phyloP scores from a whole-genome alignment of 441 rosid species.

The Corymbia calophylla region DNA sequence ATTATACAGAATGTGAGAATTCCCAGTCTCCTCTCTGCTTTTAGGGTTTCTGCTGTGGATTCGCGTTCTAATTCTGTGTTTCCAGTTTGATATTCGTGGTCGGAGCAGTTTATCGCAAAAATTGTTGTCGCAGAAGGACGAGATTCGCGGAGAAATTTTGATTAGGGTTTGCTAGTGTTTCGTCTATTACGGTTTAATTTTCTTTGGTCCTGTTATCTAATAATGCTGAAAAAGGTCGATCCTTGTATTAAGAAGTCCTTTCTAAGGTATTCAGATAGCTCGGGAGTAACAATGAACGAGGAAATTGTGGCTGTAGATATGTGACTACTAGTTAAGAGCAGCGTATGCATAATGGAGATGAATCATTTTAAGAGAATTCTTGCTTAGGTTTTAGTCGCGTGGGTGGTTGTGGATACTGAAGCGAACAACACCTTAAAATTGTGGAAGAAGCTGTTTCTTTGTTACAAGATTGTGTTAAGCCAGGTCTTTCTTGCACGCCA shows the following conservation, averaged over 20 bases:
- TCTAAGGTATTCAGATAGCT: neutral
- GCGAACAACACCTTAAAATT: neutral
- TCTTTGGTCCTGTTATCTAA: neutral
- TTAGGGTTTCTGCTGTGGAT: conserved; percentile 10
- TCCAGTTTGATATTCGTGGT: neutral
- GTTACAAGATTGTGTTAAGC: neutral
- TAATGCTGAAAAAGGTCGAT: neutral
- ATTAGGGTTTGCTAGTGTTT: neutral
- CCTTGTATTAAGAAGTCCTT: neutral
- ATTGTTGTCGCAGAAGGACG: neutral
- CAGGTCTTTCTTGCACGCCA: neutral
- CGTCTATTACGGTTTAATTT: neutral
- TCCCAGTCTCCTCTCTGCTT: neutral
- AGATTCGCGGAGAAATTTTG: neutral
- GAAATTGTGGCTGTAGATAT: neutral
- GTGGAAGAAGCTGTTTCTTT: neutral
- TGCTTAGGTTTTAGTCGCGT: neutral
- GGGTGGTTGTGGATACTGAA: neutral
- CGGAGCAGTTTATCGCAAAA: neutral
- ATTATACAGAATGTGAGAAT: conserved; percentile 89
- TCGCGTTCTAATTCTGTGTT: neutral
- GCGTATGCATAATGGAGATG: neutral
- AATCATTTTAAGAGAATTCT: neutral
- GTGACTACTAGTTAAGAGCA: neutral
- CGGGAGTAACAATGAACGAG: neutral